Evolutionary conservation across 2,329 filamentous ascomycete genomes (phyloP).

Genomic region (Drechslerella coelobrocha): DNA sequence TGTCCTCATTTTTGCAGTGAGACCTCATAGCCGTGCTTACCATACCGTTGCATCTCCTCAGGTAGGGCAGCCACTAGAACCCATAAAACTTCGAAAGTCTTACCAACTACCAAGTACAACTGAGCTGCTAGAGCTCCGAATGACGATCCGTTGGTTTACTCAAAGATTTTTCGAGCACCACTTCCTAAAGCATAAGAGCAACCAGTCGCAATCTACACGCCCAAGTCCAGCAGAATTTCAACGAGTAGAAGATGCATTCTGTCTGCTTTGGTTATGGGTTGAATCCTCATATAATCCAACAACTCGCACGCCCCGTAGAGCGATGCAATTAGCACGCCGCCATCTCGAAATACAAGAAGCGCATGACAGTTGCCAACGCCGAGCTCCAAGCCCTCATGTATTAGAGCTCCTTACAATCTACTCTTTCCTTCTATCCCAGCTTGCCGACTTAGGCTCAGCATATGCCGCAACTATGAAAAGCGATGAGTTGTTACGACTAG

Average conservation of each 20-base stretch:
- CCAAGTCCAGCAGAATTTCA: not conserved
- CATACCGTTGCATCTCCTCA: too few relatives aligned
- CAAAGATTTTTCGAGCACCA: constrained; percentile 3
- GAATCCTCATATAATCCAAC: not conserved
- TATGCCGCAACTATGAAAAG: not conserved
- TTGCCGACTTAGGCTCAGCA: not conserved
- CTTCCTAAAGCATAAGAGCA: not conserved
- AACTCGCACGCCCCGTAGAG: not conserved
- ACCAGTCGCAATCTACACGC: not conserved
- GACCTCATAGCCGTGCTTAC: too few relatives aligned
- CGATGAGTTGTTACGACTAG: not conserved
- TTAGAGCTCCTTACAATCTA: not conserved
- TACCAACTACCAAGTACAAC: not conserved
- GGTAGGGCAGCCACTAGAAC: too few relatives aligned
- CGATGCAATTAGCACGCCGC: not conserved
- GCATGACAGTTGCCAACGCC: too few relatives aligned
- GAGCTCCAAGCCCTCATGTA: too few relatives aligned
- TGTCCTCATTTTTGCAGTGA: too few relatives aligned
- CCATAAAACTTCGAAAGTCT: too few relatives aligned
- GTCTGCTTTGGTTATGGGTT: constrained; percentile 15
- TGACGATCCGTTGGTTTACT: constrained; percentile 13
- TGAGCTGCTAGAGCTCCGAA: not conserved
- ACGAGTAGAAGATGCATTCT: constrained; percentile 7
- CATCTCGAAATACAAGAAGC: not conserved
- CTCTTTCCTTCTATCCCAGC: not conserved